Percentiles rank a stretch among this genome's conserved stretches.
Evolutionary conservation across 164 flowering plant species (phyloP).

Genomic region (Protea cynaroides): DNA sequence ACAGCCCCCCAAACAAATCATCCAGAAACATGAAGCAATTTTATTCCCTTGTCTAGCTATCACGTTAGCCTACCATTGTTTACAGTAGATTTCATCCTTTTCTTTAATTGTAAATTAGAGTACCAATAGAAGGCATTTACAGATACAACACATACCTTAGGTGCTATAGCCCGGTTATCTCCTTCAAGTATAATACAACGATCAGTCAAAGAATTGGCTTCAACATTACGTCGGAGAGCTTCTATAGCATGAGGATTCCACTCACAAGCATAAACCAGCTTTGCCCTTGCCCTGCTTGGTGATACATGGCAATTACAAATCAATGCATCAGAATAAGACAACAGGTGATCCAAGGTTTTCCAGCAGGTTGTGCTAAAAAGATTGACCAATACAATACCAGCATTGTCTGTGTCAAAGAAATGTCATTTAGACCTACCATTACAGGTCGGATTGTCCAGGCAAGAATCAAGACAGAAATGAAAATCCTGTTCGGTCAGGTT

Average conservation of each 20-base stretch:
- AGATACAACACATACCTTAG: constrained; percentile 40
- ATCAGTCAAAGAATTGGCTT: constrained; percentile 62
- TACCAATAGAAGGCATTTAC: no score
- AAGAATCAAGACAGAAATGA: no score
- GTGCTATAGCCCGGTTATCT: constrained; percentile 74
- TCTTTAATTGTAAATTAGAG: no score
- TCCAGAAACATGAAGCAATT: no score
- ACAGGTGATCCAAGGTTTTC: neutral
- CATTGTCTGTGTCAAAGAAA: neutral
- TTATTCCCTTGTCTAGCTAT: no score
- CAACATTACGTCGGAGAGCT: constrained; percentile 69
- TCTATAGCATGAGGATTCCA: constrained; percentile 93
- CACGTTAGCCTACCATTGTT: no score
- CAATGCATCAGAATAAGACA: neutral
- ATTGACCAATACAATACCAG: neutral
- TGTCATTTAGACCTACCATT: neutral
- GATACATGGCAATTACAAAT: neutral
- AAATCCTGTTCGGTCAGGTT: neutral
- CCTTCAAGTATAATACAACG: constrained; percentile 86
- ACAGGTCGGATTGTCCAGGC: neutral
- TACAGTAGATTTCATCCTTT: no score
- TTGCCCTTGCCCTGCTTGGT: constrained; percentile 70
- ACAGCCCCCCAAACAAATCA: no score
- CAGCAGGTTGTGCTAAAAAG: no score
- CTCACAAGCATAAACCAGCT: constrained; percentile 94